A percentile compares a stretch with the other conserved stretches of the same genome.
These are phyloP conservation scores for Datura wrightii DNA, from an alignment of 257 asterid genomes.

Conservation along the genomic window DNA sequence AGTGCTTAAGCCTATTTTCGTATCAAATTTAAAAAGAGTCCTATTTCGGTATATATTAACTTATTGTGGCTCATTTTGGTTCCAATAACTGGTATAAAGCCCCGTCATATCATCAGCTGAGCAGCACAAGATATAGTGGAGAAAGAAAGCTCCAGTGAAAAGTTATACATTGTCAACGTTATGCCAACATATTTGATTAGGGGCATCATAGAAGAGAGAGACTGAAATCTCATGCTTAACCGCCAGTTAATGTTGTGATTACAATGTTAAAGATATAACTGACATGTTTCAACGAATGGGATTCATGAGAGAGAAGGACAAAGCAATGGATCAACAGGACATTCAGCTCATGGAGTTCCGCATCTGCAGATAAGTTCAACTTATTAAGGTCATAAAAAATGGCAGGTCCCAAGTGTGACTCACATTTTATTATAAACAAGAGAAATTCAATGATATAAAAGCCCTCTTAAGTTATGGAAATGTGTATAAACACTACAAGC, in stretches of 20 bases:
- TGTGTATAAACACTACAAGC: neutral
- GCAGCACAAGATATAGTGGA: neutral
- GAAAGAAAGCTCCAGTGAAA: neutral
- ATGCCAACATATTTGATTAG: neutral
- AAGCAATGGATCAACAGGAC: neutral
- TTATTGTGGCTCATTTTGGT: too few relatives aligned
- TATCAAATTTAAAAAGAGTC: too few relatives aligned
- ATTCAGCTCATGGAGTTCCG: neutral
- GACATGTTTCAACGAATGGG: neutral
- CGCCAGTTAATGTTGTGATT: neutral
- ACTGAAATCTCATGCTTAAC: neutral
- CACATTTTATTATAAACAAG: slow-evolving; percentile 4
- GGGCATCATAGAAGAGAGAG: neutral
- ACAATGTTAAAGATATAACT: neutral
- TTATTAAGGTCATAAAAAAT: neutral
- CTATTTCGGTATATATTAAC: too few relatives aligned
- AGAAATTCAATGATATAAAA: slow-evolving; percentile 14
- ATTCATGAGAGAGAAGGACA: neutral
- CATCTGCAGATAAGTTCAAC: neutral
- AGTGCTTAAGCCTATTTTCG: too few relatives aligned
- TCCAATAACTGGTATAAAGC: neutral
- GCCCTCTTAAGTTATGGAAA: neutral
- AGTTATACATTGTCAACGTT: neutral
- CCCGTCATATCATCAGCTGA: neutral
- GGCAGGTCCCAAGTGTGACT: neutral